Percentiles rank a stretch among this genome's conserved stretches.
phyloP scores from a whole-genome alignment of 768 basidiomycete genomes.

The Agaricus sinodeliciosus region DNA sequence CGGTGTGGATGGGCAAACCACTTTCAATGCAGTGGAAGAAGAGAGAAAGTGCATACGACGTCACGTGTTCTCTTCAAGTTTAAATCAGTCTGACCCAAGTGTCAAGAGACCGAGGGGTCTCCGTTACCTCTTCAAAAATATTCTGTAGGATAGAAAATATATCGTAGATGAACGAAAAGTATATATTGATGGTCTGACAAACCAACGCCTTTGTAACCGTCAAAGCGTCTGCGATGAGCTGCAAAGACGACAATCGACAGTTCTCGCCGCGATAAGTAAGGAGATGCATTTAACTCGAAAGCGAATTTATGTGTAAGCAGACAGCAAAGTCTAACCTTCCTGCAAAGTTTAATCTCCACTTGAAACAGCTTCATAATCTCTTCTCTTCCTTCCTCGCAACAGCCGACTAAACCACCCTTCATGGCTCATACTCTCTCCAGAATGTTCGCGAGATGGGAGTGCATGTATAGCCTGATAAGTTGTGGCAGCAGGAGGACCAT shows the following conservation, averaged over 20 bases:
- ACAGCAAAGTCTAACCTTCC: background rate
- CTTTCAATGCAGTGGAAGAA: slow-evolving; percentile 13
- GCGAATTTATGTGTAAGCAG: background rate
- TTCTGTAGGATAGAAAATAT: too few relatives aligned
- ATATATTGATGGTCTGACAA: too few relatives aligned
- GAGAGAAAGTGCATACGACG: slow-evolving; percentile 17
- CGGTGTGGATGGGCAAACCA: background rate
- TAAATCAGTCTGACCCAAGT: too few relatives aligned
- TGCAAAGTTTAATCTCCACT: slow-evolving; percentile 12
- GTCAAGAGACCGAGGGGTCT: too few relatives aligned
- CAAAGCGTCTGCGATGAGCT: too few relatives aligned
- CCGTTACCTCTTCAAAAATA: too few relatives aligned
- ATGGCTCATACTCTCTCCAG: background rate
- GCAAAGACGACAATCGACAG: background rate
- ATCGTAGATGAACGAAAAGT: too few relatives aligned
- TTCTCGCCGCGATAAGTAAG: background rate
- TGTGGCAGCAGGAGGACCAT: slow-evolving; percentile 7
- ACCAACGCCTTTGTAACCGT: too few relatives aligned
- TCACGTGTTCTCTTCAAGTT: slow-evolving; percentile 17
- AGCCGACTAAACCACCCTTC: slow-evolving; percentile 42
- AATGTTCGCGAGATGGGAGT: background rate
- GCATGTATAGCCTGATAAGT: slow-evolving; percentile 27
- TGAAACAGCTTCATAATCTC: slow-evolving; percentile 40
- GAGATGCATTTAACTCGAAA: background rate
- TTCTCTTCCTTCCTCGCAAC: slow-evolving; percentile 27